Percentiles rank a stretch among this genome's conserved stretches.
phyloP scores from a whole-genome alignment of 2,329 filamentous ascomycete genomes.

The Talaromyces atroroseus region DNA sequence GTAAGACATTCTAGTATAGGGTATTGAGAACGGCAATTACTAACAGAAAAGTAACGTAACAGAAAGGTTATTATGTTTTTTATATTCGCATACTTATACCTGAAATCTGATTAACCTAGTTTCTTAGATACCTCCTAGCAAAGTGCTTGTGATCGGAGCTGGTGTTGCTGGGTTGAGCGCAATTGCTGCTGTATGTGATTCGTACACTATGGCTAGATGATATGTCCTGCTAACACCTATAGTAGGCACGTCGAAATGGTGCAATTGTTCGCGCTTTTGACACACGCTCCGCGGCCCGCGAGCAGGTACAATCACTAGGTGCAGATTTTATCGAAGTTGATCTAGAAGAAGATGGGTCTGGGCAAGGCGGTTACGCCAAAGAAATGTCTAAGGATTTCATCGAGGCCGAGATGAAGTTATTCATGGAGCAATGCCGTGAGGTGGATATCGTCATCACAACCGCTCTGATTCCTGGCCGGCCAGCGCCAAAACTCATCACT shows the following conservation, averaged over 20 bases:
- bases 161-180: slow-evolving; percentile 85
- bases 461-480: slow-evolving; percentile 79
- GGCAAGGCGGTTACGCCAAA: slow-evolving; percentile 82
- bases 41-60: slow-evolving; percentile 9
- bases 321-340: slow-evolving; percentile 88
- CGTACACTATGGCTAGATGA: background rate
- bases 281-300: slow-evolving; percentile 77
- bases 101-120: background rate
- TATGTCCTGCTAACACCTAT: background rate
- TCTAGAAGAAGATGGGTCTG: slow-evolving; percentile 75
- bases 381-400: slow-evolving; percentile 94
- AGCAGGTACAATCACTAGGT: slow-evolving; percentile 84
- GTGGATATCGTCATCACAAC: slow-evolving; percentile 93
- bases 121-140: slow-evolving; percentile 78
- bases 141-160: slow-evolving; percentile 83
- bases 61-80: slow-evolving; percentile 22
- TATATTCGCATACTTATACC: background rate
- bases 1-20: slow-evolving; percentile 26
- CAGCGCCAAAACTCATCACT: slow-evolving; percentile 77
- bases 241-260: slow-evolving; percentile 68
- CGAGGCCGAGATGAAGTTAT: slow-evolving; percentile 87
- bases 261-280: slow-evolving; percentile 89
- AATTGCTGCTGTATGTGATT: slow-evolving; percentile 61
- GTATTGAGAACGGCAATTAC: background rate
- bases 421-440: slow-evolving; percentile 78